Conservation (phyloP, 805 yeast genomes). For the Starmerella bombi region DNA sequence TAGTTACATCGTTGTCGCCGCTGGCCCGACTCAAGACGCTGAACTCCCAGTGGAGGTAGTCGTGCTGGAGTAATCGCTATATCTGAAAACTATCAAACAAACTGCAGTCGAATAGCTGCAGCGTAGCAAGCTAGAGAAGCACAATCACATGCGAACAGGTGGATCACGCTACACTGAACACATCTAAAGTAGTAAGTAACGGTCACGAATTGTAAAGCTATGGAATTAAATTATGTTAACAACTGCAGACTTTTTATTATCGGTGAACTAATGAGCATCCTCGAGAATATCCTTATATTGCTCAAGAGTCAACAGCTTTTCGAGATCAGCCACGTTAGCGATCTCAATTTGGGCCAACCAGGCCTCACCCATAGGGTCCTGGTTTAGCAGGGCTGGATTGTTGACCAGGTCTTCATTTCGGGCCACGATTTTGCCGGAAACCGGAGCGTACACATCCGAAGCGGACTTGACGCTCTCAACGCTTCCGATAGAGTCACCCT, state of each 20-base stretch:
- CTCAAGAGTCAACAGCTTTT: slow-evolving; percentile 24
- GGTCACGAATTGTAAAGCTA: too few relatives aligned
- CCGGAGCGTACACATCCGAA: slow-evolving; percentile 82
- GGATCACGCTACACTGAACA: background rate
- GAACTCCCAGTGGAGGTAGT: slow-evolving; percentile 11
- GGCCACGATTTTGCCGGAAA: slow-evolving; percentile 60
- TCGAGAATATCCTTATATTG: slow-evolving; percentile 21
- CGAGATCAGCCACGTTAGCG: slow-evolving; percentile 29
- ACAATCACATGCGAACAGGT: background rate
- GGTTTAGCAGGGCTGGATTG: slow-evolving; percentile 65
- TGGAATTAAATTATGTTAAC: too few relatives aligned
- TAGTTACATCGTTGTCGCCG: slow-evolving; percentile 11
- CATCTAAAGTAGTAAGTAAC: background rate
- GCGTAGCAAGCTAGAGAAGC: too few relatives aligned
- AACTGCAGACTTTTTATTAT: too few relatives aligned
- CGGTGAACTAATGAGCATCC: slow-evolving; percentile 13
- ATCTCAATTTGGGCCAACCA: slow-evolving; percentile 78
- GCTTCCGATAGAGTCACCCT: slow-evolving; percentile 79
- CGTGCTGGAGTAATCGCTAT: background rate
- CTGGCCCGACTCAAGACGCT: slow-evolving; percentile 12
- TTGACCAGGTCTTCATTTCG: slow-evolving; percentile 54
- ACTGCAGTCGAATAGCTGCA: too few relatives aligned
- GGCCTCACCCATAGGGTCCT: slow-evolving; percentile 86
- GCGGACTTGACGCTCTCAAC: slow-evolving; percentile 94
- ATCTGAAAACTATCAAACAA: too few relatives aligned